phyloP scores from a whole-genome alignment of 306 rosid genomes.

The Castanea mollissima region DNA sequence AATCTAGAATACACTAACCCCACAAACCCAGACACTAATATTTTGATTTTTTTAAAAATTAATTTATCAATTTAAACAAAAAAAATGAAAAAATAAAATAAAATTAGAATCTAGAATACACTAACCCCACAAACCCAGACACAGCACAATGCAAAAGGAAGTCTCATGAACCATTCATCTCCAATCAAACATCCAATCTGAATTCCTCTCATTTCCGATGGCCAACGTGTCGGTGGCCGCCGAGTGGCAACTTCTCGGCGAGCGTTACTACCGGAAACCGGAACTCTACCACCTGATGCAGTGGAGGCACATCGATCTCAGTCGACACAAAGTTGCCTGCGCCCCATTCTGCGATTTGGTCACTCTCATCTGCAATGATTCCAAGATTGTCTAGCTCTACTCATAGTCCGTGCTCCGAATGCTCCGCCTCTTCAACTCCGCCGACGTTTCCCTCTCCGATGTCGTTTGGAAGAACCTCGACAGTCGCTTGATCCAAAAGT shows the following conservation, averaged over 20 bases:
- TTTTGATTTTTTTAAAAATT: too few relatives aligned
- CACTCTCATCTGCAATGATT: slow-evolving; percentile 92
- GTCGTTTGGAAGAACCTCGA: slow-evolving; percentile 86
- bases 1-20: too few relatives aligned
- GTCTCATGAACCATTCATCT: neutral
- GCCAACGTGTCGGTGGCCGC: slow-evolving; percentile 94
- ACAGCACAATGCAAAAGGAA: too few relatives aligned
- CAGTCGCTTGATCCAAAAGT: slow-evolving; percentile 48
- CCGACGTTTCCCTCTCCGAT: slow-evolving; percentile 68
- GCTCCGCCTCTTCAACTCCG: slow-evolving; percentile 80
- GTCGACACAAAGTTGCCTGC: slow-evolving; percentile 84
- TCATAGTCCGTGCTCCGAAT: slow-evolving; percentile 91
- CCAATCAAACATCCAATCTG: neutral
- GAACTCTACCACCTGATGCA: slow-evolving; percentile 70
- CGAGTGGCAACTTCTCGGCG: slow-evolving; percentile 97
- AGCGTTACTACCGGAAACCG: slow-evolving; percentile 87
- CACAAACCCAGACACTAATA: too few relatives aligned
- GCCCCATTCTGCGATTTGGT: slow-evolving; percentile 88
- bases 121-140: too few relatives aligned
- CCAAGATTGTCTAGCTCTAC: slow-evolving; percentile 98
- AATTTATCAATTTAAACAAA: too few relatives aligned
- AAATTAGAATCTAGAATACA: too few relatives aligned
- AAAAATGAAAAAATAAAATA: too few relatives aligned
- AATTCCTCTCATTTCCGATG: slow-evolving; percentile 31
- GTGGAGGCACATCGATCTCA: slow-evolving; percentile 82